Base-by-base conservation (phyloP, 768 basidiomycete genomes). In the Exidia glandulosa region DNA sequence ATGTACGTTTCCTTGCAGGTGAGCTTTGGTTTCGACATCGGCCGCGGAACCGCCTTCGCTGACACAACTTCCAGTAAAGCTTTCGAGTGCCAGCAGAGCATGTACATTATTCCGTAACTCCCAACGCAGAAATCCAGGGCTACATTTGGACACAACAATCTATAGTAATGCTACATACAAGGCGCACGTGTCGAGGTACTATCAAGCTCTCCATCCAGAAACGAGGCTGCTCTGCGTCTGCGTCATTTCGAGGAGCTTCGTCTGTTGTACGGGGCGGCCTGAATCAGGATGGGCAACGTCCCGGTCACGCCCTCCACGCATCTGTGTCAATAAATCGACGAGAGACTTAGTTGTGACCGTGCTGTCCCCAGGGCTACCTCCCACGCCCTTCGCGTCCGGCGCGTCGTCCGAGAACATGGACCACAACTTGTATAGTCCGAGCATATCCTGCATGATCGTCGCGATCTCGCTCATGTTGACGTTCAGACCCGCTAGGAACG, bases 361-460 rank as follows among this genome's bases (percentile, higher is more conserved):
- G 7, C 69, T 65, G 27, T 19, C 61, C 36, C 25, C 31, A 9
- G 19, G 31, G 47, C 23, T 29, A 13, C 32, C 27, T 19, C 29
- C 16, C 27, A 37, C 56, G 12, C 60, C 62, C 31, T 25, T 56
- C 7, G 36, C 54, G 19, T 62, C 63, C 19, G 77, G 67, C 3
- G 73, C 74, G 48, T 87, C 83, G 62, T 90, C 87, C 59, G 83
- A 84, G 72, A 91, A 92, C 9, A 82, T 76, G 37, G 89, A 88
- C 92, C 94, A 97, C 0, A 94, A 79, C 3, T 88, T 82, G 72
- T 97, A 98, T 32, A 96, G 72, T 3, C 88, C 83, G 58, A 97
- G 79, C 63, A 98, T 90, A 73, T 98, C 90, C 68, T 97, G 94
- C 0, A 87, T 82, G 66, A 96, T 86, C 41, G 88, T 85, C 30